Evolutionary conservation across 179 eudicot species (phyloP).

Genomic region (Beta lomatogona): DNA sequence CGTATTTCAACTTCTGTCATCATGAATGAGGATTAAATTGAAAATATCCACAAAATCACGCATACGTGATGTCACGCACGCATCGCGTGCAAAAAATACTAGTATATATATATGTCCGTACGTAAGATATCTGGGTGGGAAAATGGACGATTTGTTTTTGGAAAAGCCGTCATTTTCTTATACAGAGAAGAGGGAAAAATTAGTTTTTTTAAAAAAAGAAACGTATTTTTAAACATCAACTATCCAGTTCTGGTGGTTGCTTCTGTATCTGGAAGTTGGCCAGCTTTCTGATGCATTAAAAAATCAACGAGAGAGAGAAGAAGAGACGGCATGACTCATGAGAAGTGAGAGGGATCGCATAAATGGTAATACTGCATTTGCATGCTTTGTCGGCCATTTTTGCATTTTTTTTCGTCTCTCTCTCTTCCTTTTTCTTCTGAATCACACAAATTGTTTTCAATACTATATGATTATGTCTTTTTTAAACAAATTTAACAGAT

Average conservation of each 20-base stretch:
- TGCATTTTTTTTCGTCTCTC: background rate
- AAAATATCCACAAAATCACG: too few relatives aligned
- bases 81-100: too few relatives aligned
- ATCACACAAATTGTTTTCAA: conserved; percentile 27
- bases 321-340: conserved; percentile 17
- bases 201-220: background rate
- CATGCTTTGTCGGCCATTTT: conserved; percentile 49
- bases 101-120: too few relatives aligned
- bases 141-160: background rate
- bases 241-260: conserved; percentile 16
- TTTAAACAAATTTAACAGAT: conserved; percentile 1
- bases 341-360: conserved; percentile 41
- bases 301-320: background rate
- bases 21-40: too few relatives aligned
- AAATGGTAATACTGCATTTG: conserved; percentile 11
- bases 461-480: conserved; percentile 2
- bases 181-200: conserved; percentile 16
- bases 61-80: too few relatives aligned
- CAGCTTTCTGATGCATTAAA: conserved; percentile 22
- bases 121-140: too few relatives aligned
- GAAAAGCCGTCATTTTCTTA: conserved; percentile 6
- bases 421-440: conserved; percentile 15
- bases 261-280: conserved; percentile 16
- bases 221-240: conserved; percentile 13
- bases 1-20: too few relatives aligned